Evolutionary conservation across 495 filamentous ascomycete species (phyloP), one percentile per base, ranked within the genome.

Genomic region (Neurospora tetrasperma): DNA sequence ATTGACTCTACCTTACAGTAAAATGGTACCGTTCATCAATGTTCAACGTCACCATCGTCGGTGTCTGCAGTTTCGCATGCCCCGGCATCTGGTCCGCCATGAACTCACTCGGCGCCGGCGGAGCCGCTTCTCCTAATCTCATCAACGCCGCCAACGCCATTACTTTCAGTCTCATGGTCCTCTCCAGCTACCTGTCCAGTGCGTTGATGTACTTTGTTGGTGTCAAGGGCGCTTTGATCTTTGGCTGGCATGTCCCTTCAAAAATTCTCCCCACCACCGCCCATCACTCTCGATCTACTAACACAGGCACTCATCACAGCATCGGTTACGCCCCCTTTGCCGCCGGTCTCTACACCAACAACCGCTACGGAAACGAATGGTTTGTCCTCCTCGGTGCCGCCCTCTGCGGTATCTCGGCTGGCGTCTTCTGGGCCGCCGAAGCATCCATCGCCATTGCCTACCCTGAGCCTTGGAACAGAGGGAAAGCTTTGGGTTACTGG

Each of bases 21-120:
- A 87, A 86, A 84, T 91, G 88, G 88, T 87, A 89, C 79, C 86
- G 87, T 41, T 88, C 87, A 18, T 88, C 88, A 3, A 88, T 89
- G 71, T 90, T 86, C 80, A 89, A 90, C 82, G 87, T 88, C 42
- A 83, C 88, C 18, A 85, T 92, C 35, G 83, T 91, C 10, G 90
- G 89, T 1, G 73, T 90, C 20, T 90, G 87, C 81, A 89, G 88
- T 75, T 87, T 92, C 74, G 81, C 87, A 0, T 89, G 88, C 0
- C 90, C 90, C 0, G 90, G 90, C 0, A 87, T 91, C 74, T 91
- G 90, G 90, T 85, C 84, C 38, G 90, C 90, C 14, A 91, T 91
- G 88, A 91, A 91, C 79, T 88, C 86, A 0, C 84, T 91, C 18
- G 90, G 90, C 42, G 90, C 89, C 20, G 90, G 90, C 46, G 90